Conservation (phyloP, 2,329 filamentous ascomycete species). For the Scorias spongiosa region DNA sequence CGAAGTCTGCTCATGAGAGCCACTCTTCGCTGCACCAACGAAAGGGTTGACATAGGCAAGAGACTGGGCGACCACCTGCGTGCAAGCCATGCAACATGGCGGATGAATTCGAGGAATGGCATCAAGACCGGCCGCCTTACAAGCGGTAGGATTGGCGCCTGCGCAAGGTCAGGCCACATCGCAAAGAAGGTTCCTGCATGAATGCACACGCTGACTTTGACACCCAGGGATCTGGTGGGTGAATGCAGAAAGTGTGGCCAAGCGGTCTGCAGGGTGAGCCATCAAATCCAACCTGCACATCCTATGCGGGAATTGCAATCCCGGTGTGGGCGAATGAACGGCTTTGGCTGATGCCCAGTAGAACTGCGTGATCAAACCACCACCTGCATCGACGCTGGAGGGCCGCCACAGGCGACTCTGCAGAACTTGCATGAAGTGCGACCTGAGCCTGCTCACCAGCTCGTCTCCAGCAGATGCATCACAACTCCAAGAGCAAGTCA, state of each 20-base stretch:
- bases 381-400: conserved; percentile 49
- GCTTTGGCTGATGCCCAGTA: conserved; percentile 21
- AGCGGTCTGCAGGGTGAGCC: conserved; percentile 62
- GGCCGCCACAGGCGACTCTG: conserved; percentile 73
- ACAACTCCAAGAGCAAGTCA: conserved; percentile 2
- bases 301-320: neutral
- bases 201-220: neutral
- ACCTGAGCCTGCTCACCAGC: conserved; percentile 45
- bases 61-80: conserved; percentile 30
- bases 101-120: conserved; percentile 11
- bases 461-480: conserved; percentile 7
- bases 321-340: no score
- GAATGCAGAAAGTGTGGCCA: conserved; percentile 65
- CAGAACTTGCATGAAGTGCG: conserved; percentile 49
- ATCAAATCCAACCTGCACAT: neutral
- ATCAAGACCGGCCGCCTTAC: conserved; percentile 27
- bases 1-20: conserved; percentile 56
- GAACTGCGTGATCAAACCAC: conserved; percentile 84
- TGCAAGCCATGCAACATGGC: conserved; percentile 15
- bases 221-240: conserved; percentile 57
- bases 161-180: conserved; percentile 36
- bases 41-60: conserved; percentile 39
- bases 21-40: conserved; percentile 68
- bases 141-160: conserved; percentile 57
- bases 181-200: no score